Conservation (phyloP, 169 alveolate species). For the Babesia microti region DNA sequence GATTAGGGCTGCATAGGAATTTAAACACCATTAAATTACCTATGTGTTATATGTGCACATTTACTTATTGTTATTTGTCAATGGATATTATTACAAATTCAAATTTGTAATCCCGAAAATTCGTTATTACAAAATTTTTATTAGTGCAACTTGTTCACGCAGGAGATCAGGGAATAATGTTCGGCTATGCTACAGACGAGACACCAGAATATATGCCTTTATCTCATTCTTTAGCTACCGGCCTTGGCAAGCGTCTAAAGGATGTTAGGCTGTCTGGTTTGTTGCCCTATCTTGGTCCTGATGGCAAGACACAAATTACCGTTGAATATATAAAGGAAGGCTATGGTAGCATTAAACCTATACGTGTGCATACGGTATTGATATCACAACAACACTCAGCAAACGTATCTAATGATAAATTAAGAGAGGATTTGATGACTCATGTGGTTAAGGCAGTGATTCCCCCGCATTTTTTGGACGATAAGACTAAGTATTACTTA, state of each 20-base stretch:
- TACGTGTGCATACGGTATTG: conserved; percentile 84
- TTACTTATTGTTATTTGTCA: too few relatives aligned
- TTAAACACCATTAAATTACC: too few relatives aligned
- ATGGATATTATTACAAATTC: too few relatives aligned
- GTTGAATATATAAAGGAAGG: conserved; percentile 68
- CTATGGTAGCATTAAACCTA: conserved; percentile 76
- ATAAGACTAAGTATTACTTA: conserved; percentile 81
- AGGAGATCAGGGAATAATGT: conserved; percentile 99
- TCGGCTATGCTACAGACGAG: conserved; percentile 99
- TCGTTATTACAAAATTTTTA: too few relatives aligned
- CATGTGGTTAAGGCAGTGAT: conserved; percentile 86
- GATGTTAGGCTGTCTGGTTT: conserved; percentile 82
- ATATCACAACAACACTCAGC: conserved; percentile 84
- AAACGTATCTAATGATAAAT: conserved; percentile 58
- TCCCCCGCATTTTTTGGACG: conserved; percentile 84
- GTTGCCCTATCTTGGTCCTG: conserved; percentile 93
- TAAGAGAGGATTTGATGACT: conserved; percentile 71
- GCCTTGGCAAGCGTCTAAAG: conserved; percentile 82
- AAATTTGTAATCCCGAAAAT: too few relatives aligned
- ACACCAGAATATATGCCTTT: conserved; percentile 94
- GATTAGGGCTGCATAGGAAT: too few relatives aligned
- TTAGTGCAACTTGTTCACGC: too few relatives aligned
- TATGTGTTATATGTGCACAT: too few relatives aligned
- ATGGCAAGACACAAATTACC: conserved; percentile 96
- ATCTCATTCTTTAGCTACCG: conserved; percentile 89